Base-by-base conservation (phyloP, 2,329 filamentous ascomycete species). In the Myrmaecium sp. region DNA sequence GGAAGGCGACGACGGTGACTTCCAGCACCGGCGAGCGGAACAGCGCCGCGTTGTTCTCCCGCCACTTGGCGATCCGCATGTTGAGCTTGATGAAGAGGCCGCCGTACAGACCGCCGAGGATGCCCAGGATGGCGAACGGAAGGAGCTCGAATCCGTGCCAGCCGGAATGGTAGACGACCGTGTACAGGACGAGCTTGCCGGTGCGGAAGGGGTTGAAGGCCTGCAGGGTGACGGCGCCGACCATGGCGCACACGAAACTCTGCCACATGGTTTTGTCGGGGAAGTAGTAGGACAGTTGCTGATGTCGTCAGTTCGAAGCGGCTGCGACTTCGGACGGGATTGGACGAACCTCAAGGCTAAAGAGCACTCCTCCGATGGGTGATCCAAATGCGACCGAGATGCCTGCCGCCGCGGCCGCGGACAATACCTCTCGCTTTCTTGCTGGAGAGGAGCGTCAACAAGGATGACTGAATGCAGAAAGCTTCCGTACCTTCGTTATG, bases 241-340 rank as follows among this genome's bases (percentile, higher is more conserved):
- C 81, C 84, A 95, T 95, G 47, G 89, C 89, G 43, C 89, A 95
- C 21, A 98, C 89, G 45, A 98, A 98, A 43, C 83, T 93, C 50
- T 94, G 89, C 89, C 89, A 98, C 89, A 98, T 95, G 6, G 89
- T 95, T 54, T 95, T 95, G 54, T 95, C 86, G 0, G 89, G 86
- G 40, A 95, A 95, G 52, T 94, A 95, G 50, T 94, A 95, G 1
- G 83, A 92, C 3, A 95, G 61, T 65, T 92, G 82, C 68, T 79
- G 32, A n/a, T 12, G n/a, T 6, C 6, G 26, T 9, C 11, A 14
- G 8, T 12, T 30, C 14, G n/a, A 25, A 16, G 5, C 19, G 13
- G 10, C 21, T 21, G 6, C n/a, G 5, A 15, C 16, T 15, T 29
- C 33, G 25, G 31, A 9, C 6, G n/a, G 10, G n/a, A 8, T 14